Evolutionary conservation across 2,329 filamentous ascomycete species (phyloP).

Genomic region (Cryphonectria nitschkei): DNA sequence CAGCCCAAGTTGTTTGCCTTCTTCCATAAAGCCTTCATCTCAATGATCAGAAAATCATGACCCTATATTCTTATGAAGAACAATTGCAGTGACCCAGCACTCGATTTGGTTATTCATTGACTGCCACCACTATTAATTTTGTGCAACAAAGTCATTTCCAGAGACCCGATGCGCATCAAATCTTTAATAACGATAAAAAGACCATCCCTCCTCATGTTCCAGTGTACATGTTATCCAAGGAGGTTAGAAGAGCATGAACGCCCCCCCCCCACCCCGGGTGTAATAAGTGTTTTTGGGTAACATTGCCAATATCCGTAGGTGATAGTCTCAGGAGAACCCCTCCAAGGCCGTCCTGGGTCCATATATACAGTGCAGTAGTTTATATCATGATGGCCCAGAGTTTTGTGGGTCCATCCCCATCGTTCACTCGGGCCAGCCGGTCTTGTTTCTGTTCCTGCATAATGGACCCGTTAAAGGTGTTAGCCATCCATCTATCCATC

Average conservation of each 20-base stretch:
- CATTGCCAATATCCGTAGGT: not conserved
- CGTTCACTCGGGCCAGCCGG: not conserved
- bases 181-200: too few species aligned
- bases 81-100: too few species aligned
- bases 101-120: not conserved
- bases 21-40: not conserved
- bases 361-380: not conserved
- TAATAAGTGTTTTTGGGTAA: not conserved
- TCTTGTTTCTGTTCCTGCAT: constrained; percentile 5
- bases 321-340: not conserved
- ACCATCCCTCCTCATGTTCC: not conserved
- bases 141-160: not conserved
- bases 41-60: too few species aligned
- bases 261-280: not conserved
- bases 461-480: not conserved
- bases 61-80: too few species aligned
- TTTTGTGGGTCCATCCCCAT: not conserved
- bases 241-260: not conserved
- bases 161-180: not conserved
- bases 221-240: not conserved
- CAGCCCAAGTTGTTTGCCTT: not conserved
- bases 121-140: not conserved
- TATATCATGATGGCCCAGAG: not conserved
- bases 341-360: not conserved
- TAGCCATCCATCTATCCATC: not conserved